Evolutionary conservation across 2,329 filamentous ascomycete genomes (phyloP).

Genomic region (Epichloe gansuensis): DNA sequence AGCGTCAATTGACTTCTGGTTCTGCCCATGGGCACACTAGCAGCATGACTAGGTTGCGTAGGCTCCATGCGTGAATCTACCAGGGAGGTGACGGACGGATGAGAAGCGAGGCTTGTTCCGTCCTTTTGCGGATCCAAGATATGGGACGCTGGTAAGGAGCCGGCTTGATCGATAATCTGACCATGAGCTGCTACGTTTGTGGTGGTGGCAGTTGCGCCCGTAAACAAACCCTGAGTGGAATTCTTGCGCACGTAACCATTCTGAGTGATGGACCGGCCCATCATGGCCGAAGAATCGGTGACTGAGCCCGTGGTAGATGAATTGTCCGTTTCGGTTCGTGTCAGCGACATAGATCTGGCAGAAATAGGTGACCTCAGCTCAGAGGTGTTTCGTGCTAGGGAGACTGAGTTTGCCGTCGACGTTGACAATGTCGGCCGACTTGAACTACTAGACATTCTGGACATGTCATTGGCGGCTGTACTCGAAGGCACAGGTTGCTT

Average conservation of each 20-base stretch:
- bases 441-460: constrained; percentile 4
- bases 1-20: constrained; percentile 49
- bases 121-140: constrained; percentile 10
- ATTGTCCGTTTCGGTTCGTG: constrained; percentile 4
- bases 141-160: constrained; percentile 17
- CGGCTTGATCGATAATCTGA: constrained; percentile 29
- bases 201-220: constrained; percentile 25
- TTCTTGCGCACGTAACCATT: constrained; percentile 15
- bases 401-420: neutral
- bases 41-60: constrained; percentile 33
- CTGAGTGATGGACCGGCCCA: constrained; percentile 21
- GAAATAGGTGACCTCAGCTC: constrained; percentile 4
- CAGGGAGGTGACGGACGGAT: constrained; percentile 14
- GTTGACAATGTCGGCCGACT: constrained; percentile 1
- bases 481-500: constrained; percentile 28
- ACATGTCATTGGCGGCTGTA: constrained; percentile 9
- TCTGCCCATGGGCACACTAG: constrained; percentile 37
- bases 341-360: neutral
- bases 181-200: constrained; percentile 29
- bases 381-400: neutral
- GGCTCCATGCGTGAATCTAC: constrained; percentile 31
- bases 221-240: constrained; percentile 18
- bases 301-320: constrained; percentile 4
- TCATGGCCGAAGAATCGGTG: constrained; percentile 10
- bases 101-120: constrained; percentile 14